A percentile compares a stretch with the other conserved stretches of the same genome.
Evolutionary conservation across 257 asterid genomes (phyloP).

Genomic region (Anisodus acutangulus): DNA sequence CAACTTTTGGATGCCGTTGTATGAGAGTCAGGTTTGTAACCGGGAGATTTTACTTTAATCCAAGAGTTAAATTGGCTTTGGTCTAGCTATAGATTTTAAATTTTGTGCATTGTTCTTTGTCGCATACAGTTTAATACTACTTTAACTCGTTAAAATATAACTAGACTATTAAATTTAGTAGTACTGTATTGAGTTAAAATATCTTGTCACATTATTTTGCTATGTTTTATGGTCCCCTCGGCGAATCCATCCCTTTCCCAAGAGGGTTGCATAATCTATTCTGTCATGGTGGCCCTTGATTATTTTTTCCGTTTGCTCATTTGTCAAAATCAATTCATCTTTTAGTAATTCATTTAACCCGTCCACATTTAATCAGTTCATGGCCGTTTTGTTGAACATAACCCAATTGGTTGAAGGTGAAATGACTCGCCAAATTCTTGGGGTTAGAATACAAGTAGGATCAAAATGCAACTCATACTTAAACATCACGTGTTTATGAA

Average conservation of each 20-base stretch:
- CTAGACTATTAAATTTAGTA: background rate
- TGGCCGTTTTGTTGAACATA: background rate
- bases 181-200: background rate
- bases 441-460: background rate
- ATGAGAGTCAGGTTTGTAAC: slow-evolving; percentile 29
- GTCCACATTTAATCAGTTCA: background rate
- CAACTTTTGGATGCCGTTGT: slow-evolving; percentile 50
- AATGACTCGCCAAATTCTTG: background rate
- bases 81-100: background rate
- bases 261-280: background rate
- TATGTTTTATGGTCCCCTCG: slow-evolving; percentile 1
- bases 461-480: background rate
- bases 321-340: background rate
- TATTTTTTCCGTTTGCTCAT: background rate
- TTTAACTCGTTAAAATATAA: background rate
- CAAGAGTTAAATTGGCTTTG: background rate
- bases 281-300: background rate
- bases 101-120: background rate
- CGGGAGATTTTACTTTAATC: background rate
- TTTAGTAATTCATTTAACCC: background rate
- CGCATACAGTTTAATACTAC: background rate
- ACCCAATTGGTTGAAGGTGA: background rate
- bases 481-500: background rate
- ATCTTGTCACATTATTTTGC: background rate
- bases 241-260: background rate